These are phyloP conservation scores for Rhizopogon vesiculosus DNA, from an alignment of 768 basidiomycete genomes.

Conservation along the genomic window DNA sequence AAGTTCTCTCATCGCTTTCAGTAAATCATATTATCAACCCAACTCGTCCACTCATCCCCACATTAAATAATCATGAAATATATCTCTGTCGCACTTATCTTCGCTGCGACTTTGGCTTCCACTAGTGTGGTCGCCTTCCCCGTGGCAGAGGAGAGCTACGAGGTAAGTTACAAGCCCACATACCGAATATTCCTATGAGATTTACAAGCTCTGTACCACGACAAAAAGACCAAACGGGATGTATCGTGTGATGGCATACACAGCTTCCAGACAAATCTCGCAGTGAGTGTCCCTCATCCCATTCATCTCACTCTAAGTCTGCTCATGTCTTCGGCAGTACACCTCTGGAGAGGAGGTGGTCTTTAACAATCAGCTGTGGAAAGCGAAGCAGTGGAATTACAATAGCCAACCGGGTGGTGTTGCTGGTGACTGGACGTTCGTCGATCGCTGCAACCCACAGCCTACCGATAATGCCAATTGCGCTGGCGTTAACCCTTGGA, in stretches of 20 bases:
- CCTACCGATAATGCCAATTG: conserved; percentile 19
- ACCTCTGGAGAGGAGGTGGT: conserved; percentile 17
- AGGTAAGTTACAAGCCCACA: too few species aligned
- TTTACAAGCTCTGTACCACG: not conserved
- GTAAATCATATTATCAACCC: too few species aligned
- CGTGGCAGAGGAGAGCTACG: too few species aligned
- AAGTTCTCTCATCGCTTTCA: too few species aligned
- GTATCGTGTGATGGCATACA: not conserved
- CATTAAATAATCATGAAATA: too few species aligned
- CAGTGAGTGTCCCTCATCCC: conserved; percentile 2
- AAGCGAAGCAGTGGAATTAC: conserved; percentile 22
- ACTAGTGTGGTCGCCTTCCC: too few species aligned
- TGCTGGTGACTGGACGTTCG: conserved; percentile 13
- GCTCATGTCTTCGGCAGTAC: conserved; percentile 15
- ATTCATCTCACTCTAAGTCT: fast-evolving
- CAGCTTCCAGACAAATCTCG: conserved; percentile 18
- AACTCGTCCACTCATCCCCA: too few species aligned
- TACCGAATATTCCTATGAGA: not conserved
- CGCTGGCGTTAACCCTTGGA: conserved; percentile 16
- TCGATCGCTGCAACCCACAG: conserved; percentile 13
- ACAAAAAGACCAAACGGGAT: not conserved
- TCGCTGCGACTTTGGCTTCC: too few species aligned
- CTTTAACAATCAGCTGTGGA: conserved; percentile 15
- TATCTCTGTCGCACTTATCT: too few species aligned
- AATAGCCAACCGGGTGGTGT: conserved; percentile 12